Base-by-base conservation (phyloP, 2,329 filamentous ascomycete genomes). In the Alternaria conjuncta region DNA sequence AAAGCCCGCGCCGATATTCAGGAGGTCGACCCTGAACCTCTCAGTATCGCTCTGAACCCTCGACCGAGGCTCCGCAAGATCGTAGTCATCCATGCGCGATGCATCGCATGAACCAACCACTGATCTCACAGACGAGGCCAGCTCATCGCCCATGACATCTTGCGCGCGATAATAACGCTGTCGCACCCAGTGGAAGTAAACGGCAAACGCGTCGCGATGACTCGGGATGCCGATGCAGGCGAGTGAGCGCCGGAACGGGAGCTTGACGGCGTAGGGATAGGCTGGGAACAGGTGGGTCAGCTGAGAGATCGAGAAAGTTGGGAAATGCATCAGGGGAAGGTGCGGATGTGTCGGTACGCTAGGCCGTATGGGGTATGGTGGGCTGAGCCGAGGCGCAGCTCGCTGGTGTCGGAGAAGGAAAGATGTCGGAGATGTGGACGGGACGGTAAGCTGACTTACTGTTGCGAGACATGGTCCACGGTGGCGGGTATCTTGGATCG, bases 121-220 rank as follows among this genome's bases (percentile, higher is more conserved):
- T 1, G 49, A 23, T 12, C 21, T 20, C 28, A 51, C 49, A 13
- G 30, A 60, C 11, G 46, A 13, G 5, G n/a, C 25, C 49, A 30
- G 20, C 8, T 50, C 43, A 21, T 30, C 47, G 2, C 21, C 28
- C 60, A 49, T 62, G 1, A 36, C 25, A 12, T 12, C 6, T 23
- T 65, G 49, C 4, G 46, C 20, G 18, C 43, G 60, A 26, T 64
- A 70, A 25, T 61, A 67, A 9, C 61, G 66, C 49, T 71, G 68
- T 3, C 64, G 64, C 36, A 57, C 36, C 73, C 71, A 75, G 63
- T 58, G 69, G 8, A 76, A 51, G 18, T 72, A 73, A 3, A 75
- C 36, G 10, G 72, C 69, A 28, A 76, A 65, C 15, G 68, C 61
- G 25, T 75, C 71, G 26, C 64, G 55, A 30, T 63, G 67, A 49